Evolutionary conservation across 805 yeast genomes (phyloP), one percentile per base, ranked within the genome.

Genomic region (Kazachstania martiniae): DNA sequence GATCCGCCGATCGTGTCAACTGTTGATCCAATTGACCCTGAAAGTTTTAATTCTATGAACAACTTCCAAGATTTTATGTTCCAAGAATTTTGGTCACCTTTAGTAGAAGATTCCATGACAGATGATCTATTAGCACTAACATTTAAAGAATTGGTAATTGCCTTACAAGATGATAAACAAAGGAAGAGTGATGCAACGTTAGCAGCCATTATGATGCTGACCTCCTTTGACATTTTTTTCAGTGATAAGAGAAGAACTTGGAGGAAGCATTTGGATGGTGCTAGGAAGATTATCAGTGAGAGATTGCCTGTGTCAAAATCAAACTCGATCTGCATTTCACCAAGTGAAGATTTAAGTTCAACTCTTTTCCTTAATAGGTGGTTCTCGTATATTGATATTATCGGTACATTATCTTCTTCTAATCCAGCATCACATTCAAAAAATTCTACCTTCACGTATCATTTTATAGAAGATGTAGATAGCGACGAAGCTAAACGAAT

Each of bases 221-320:
- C 75, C 12, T 70, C 78, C 23, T 74, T 70, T 48, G 77, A 74
- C 39, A 63, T 62, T 53, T 30, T 64, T 56, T 49, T 68, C 63
- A 27, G 64, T 51, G 39, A 65, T 61, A 40, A 37, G 62, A 60
- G 39, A 60, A 33, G 47, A 35, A 49, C 67, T 29, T 82, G 84
- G 72, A 63, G 75, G 46, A 68, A 76, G 1, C 91, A 80, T 49
- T 58, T 72, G 32, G 61, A 66, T 23, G 86, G 86, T 0, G 86
- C 87, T 0, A 61, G 73, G 36, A 79, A 75, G 44, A 75, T 79
- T 25, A 62, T 78, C 16, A 24, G 28, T 18, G 36, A 39, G 28
- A 34, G 46, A 21, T 14, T 38, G 15, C 14, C 18, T 6, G 5
- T 23, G 8, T 33, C 30, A 22, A 36, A 29, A n/a, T 46, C 23